Evolutionary conservation across 108 stramenopile genomes (phyloP), one percentile per base, ranked within the genome.

Genomic region (Epithemia pelagica): DNA sequence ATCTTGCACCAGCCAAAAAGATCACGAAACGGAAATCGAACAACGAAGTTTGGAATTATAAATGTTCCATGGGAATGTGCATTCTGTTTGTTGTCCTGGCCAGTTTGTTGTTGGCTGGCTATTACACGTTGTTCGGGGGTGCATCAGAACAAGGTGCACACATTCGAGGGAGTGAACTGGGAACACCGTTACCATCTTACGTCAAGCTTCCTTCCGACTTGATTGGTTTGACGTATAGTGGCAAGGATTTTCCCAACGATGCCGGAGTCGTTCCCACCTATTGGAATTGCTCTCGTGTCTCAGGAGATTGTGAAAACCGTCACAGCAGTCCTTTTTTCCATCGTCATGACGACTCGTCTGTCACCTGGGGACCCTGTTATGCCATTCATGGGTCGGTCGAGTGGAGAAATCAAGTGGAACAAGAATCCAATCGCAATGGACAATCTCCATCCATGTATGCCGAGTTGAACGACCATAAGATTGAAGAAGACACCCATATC

Each of bases 231-330:
- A 21, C 30, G 15, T 60, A 60, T 28, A 25, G 28, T 30, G 18
- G 20, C 30, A 27, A 30, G 2, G 59, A 60, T 27, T 60, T 60
- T 60, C 21, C 30, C 28, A 60, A 60, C 27, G 59, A 60, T 28
- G 28, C 18, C 1, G 59, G 26, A 19, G 30, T 60, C 30, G 18
- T 28, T 32, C 62, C 62, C 10, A 29, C 62, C 21, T 63, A 37
- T 32, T 63, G 62, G 62, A 33, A 63, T 32, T 63, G 62, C 32
- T 46, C 37, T 46, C 37, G 37, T 10, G 37, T 46, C 15, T 46
- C 37, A 10, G 37, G 37, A 46, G 37, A 46, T 46, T 46, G 37
- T 15, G 15, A 46, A 10, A 46, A 46, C 37, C 5, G 15, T 46
- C 5, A 5, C 37, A 5, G 37, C 5, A 46, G 37, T 15, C 5